phyloP scores from a whole-genome alignment of 805 yeast species.

The Candida adriatica region DNA sequence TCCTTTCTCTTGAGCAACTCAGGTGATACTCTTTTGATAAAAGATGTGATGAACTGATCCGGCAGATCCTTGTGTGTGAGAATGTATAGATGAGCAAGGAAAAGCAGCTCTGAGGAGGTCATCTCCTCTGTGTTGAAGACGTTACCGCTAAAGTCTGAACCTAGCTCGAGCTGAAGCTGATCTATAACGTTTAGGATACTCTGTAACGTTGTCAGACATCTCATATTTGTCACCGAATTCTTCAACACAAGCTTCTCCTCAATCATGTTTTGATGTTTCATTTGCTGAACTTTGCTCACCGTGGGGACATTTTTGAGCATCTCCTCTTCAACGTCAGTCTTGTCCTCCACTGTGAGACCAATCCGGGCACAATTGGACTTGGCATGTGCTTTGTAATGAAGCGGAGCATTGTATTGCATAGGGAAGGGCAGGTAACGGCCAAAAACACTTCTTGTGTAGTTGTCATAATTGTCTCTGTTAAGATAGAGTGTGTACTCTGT shows the following conservation, averaged over 20 bases:
- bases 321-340: constrained; percentile 24
- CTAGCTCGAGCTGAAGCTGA: constrained; percentile 14
- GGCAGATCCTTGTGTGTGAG: constrained; percentile 30
- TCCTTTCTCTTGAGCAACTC: constrained; percentile 16
- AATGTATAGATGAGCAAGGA: constrained; percentile 31
- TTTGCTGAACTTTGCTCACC: constrained; percentile 52
- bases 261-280: constrained; percentile 52
- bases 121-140: constrained; percentile 6
- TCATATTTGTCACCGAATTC: constrained; percentile 23
- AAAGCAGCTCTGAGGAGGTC: constrained; percentile 29
- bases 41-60: constrained; percentile 31
- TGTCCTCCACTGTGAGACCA: constrained; percentile 29
- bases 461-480: constrained; percentile 51
- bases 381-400: constrained; percentile 32
- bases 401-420: constrained; percentile 65
- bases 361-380: constrained; percentile 23
- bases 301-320: constrained; percentile 23
- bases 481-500: constrained; percentile 53
- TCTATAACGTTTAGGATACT: constrained; percentile 7
- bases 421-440: constrained; percentile 57
- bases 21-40: constrained; percentile 24
- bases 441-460: constrained; percentile 50
- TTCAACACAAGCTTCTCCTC: constrained; percentile 21
- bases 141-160: not conserved
- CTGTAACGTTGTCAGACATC: constrained; percentile 17